phyloP scores from a whole-genome alignment of 768 basidiomycete genomes.

The Lentinula sp. region DNA sequence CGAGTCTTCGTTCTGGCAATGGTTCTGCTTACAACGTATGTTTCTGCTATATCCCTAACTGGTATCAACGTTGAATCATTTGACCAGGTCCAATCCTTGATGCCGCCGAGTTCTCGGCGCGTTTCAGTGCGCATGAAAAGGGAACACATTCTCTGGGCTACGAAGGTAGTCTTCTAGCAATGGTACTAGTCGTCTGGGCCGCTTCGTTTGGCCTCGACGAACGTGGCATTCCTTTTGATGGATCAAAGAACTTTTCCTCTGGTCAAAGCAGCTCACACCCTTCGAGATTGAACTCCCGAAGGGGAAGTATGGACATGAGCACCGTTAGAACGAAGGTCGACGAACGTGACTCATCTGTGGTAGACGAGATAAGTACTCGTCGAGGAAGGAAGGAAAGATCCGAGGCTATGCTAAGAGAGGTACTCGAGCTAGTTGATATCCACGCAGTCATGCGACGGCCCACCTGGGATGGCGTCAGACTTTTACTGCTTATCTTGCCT shows the following conservation, averaged over 20 bases:
- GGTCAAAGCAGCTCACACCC: background rate
- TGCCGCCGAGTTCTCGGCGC: constrained; percentile 67
- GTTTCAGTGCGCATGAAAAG: constrained; percentile 62
- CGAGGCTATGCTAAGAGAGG: constrained; percentile 67
- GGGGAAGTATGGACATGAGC: background rate
- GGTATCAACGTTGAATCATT: constrained; percentile 7
- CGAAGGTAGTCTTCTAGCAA: constrained; percentile 71
- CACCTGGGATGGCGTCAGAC: constrained; percentile 82
- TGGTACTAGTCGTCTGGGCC: constrained; percentile 84
- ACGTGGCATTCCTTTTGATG: constrained; percentile 46
- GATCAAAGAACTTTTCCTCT: constrained; percentile 12
- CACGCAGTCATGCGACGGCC: constrained; percentile 76
- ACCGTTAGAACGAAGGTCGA: background rate
- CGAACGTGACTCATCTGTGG: background rate
- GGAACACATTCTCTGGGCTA: constrained; percentile 57
- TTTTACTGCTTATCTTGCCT: constrained; percentile 72
- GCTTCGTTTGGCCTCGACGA: constrained; percentile 86
- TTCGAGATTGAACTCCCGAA: constrained; percentile 3
- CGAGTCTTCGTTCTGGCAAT: constrained; percentile 75
- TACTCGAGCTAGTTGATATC: constrained; percentile 76
- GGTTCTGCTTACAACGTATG: constrained; percentile 82
- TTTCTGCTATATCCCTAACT: constrained; percentile 4
- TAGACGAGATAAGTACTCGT: constrained; percentile 4
- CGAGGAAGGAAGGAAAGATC: constrained; percentile 47
- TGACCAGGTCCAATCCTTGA: constrained; percentile 79